Evolutionary conservation across 2,329 filamentous ascomycete genomes (phyloP).

Genomic region (Fusarium nurragi): DNA sequence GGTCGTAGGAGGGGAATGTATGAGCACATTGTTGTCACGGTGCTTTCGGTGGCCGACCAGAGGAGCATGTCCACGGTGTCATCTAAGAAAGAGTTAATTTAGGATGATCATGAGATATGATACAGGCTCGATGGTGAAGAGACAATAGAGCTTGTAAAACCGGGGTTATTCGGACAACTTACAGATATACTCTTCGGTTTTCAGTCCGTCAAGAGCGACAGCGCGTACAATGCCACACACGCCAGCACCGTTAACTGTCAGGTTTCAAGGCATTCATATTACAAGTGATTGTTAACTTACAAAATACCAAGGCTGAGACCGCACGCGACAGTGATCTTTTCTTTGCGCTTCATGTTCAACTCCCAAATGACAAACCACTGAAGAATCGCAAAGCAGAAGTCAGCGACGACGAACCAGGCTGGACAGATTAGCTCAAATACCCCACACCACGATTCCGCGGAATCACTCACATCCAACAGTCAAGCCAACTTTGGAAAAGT

Average conservation of each 20-base stretch:
- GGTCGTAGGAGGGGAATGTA: constrained; percentile 25
- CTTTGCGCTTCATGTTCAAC: constrained; percentile 31
- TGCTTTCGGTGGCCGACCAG: constrained; percentile 31
- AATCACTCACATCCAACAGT: constrained; percentile 24
- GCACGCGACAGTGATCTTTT: constrained; percentile 27
- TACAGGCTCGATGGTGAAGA: no score
- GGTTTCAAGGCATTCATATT: no score
- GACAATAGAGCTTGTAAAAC: no score
- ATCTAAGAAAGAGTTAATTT: no score
- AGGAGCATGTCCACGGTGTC: constrained; percentile 31
- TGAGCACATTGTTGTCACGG: constrained; percentile 28
- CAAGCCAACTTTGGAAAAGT: constrained; percentile 31
- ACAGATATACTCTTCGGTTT: constrained; percentile 25
- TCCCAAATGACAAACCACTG: constrained; percentile 32
- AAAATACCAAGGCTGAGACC: constrained; percentile 23
- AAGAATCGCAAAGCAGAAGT: constrained; percentile 27
- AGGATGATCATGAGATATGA: no score
- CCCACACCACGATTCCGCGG: rapidly evolving
- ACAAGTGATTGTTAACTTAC: background rate
- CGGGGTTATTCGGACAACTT: no score
- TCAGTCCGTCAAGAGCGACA: constrained; percentile 11
- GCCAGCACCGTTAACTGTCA: background rate
- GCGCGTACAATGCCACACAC: constrained; percentile 26
- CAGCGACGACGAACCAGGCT: constrained; percentile 28
- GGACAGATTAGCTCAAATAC: rapidly evolving